Percentiles rank a stretch among this genome's conserved stretches.
phyloP scores from a whole-genome alignment of 176 grass and related monocot species.

The Rhipidocladum racemiflorum region DNA sequence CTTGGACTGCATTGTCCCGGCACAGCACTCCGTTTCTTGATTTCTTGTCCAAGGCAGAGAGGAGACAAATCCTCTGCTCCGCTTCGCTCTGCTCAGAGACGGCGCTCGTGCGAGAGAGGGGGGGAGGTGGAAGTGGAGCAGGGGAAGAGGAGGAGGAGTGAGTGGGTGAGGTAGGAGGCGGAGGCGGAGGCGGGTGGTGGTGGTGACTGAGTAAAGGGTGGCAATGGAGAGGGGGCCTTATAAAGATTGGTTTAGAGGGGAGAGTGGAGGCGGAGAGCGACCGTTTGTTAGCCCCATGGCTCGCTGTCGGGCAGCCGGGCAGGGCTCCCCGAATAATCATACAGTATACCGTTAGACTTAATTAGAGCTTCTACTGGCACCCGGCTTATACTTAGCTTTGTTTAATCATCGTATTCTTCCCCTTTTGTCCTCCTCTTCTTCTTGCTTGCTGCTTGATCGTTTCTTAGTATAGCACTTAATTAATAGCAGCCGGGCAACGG shows the following conservation, averaged over 20 bases:
- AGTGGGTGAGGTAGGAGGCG: slow-evolving; percentile 17
- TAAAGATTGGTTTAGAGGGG: slow-evolving; percentile 24
- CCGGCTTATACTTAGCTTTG: neutral
- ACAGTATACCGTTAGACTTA: no score
- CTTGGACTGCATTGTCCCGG: slow-evolving; percentile 56
- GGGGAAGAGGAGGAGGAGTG: neutral
- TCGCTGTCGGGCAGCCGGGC: slow-evolving; percentile 44
- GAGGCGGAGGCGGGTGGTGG: neutral
- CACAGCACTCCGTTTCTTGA: neutral
- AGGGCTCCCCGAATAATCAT: neutral
- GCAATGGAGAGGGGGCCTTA: slow-evolving; percentile 21
- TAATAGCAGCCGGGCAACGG: neutral
- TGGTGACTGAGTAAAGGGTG: slow-evolving; percentile 34
- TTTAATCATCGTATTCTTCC: neutral
- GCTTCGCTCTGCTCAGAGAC: neutral
- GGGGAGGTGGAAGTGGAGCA: neutral
- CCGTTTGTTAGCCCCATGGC: slow-evolving; percentile 37
- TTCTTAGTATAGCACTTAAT: neutral
- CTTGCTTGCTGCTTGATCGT: neutral
- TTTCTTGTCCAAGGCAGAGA: neutral
- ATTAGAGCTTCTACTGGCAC: neutral
- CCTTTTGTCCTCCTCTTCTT: neutral
- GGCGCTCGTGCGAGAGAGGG: neutral
- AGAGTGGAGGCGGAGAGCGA: slow-evolving; percentile 21
- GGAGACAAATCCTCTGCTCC: neutral